These are phyloP conservation scores for Alternaria incomplexa DNA, from an alignment of 2,329 filamentous ascomycete genomes.

Conservation along the genomic window DNA sequence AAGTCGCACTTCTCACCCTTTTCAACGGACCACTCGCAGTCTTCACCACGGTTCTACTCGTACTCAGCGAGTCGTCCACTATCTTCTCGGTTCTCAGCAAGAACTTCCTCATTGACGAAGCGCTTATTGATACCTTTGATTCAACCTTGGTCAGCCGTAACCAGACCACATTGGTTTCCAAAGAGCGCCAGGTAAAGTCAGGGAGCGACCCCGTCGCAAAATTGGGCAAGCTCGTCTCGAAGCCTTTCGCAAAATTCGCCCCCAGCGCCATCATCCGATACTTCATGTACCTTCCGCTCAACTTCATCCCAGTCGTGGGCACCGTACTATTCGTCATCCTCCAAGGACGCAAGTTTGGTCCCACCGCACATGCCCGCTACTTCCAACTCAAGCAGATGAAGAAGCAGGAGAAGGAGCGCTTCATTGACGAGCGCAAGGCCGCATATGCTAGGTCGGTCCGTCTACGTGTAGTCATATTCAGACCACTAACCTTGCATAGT, in stretches of 20 bases:
- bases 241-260: slow-evolving; percentile 61
- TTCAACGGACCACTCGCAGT: slow-evolving; percentile 83
- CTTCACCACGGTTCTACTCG: slow-evolving; percentile 72
- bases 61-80: slow-evolving; percentile 59
- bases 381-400: slow-evolving; percentile 92
- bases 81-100: slow-evolving; percentile 63
- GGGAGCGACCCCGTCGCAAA: slow-evolving; percentile 60
- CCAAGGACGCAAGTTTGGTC: slow-evolving; percentile 64
- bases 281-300: slow-evolving; percentile 85
- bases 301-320: slow-evolving; percentile 89
- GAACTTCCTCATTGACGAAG: slow-evolving; percentile 79
- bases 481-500: slow-evolving; percentile 8
- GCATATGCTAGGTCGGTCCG: slow-evolving; percentile 75
- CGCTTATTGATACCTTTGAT: slow-evolving; percentile 88
- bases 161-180: slow-evolving; percentile 68
- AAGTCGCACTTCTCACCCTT: slow-evolving; percentile 80
- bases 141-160: slow-evolving; percentile 65
- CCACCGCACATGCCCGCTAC: slow-evolving; percentile 69
- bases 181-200: slow-evolving; percentile 74
- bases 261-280: slow-evolving; percentile 73
- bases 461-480: not conserved
- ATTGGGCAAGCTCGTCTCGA: slow-evolving; percentile 63
- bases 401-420: slow-evolving; percentile 67
- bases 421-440: slow-evolving; percentile 71
- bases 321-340: slow-evolving; percentile 80